Evolutionary conservation across 1,284 basidiomycete species (phyloP), one percentile per base, ranked within the genome.

Genomic region (Ustilago shanxiensis): DNA sequence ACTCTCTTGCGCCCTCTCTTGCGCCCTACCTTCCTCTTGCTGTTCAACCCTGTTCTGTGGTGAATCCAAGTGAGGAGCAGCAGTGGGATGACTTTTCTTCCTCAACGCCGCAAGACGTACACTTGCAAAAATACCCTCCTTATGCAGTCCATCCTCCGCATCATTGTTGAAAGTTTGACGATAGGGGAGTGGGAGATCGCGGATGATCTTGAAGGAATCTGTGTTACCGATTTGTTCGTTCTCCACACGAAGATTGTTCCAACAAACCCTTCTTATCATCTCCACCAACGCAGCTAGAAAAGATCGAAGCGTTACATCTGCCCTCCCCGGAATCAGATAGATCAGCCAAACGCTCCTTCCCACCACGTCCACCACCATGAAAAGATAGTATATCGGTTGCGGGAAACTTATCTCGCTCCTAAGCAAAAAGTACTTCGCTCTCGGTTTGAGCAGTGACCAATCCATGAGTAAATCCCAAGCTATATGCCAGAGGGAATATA

Each of bases 171-270:
- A 29, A 58, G 56, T 60, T 22, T 79, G 73, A 1, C 73, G 67
- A 52, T 82, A 82, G 1, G 80, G 80, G 26, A 82, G 44, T 22
- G 80, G 80, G 5, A 82, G 52, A 64, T 82, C 79, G 50, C 80
- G 72, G 35, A 82, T 62, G 45, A 82, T 78, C 65, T 82, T 82
- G 77, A 80, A 82, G 50, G 72, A 74, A 41, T 82, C 80, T 37
- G 79, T 79, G 22, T 82, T 82, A 37, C 80, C 80, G 29, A 94
- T 87, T 66, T 94, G 93, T 86, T 95, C 93, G 88, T 93, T 94
- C 85, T 95, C 93, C 67, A 95, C 87, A 72, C 93, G 77, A 20
- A 81, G 92, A 83, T 96, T 93, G 86, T 97, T 97, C 95, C 95
- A 98, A 79, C 93, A 93, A 87, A 91, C 91, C 57, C 95, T 89